Evolutionary conservation across 805 yeast genomes (phyloP).

Genomic region (Blastobotrys peoriensis): DNA sequence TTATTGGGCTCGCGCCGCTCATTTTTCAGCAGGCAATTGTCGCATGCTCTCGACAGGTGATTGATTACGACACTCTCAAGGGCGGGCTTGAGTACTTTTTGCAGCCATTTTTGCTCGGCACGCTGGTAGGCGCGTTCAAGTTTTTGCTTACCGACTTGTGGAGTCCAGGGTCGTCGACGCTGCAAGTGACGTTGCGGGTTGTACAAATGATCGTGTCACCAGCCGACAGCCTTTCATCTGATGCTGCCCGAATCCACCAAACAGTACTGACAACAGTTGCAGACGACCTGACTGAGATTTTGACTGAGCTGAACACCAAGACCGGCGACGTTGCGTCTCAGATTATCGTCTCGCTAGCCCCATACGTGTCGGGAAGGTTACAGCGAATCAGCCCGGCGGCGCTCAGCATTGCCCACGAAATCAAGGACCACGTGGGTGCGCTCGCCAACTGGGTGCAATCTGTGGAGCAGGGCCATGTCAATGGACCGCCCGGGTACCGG

Average conservation of each 20-base stretch:
- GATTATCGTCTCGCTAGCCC: constrained; percentile 13
- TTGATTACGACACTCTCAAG: constrained; percentile 53
- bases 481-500: constrained; percentile 19
- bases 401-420: constrained; percentile 11
- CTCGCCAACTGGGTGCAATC: constrained; percentile 21
- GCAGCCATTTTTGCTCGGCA: constrained; percentile 66
- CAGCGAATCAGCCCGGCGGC: constrained; percentile 5
- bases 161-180: constrained; percentile 27
- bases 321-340: constrained; percentile 12
- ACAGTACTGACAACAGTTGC: constrained; percentile 32
- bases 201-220: constrained; percentile 40
- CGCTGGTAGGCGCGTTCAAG: constrained; percentile 48
- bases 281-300: constrained; percentile 21
- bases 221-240: constrained; percentile 36
- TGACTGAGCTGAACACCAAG: constrained; percentile 12
- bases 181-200: constrained; percentile 32
- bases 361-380: constrained; percentile 8
- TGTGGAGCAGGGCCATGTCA: constrained; percentile 18
- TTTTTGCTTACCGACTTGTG: constrained; percentile 43
- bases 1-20: constrained; percentile 62
- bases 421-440: constrained; percentile 20
- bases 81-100: constrained; percentile 84
- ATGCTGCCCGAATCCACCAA: constrained; percentile 40
- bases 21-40: constrained; percentile 66
- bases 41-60: constrained; percentile 49